A percentile compares a stretch with the other conserved stretches of the same genome.
phyloP scores from a whole-genome alignment of 257 asterid genomes.

The Solanum infundibuliforme region DNA sequence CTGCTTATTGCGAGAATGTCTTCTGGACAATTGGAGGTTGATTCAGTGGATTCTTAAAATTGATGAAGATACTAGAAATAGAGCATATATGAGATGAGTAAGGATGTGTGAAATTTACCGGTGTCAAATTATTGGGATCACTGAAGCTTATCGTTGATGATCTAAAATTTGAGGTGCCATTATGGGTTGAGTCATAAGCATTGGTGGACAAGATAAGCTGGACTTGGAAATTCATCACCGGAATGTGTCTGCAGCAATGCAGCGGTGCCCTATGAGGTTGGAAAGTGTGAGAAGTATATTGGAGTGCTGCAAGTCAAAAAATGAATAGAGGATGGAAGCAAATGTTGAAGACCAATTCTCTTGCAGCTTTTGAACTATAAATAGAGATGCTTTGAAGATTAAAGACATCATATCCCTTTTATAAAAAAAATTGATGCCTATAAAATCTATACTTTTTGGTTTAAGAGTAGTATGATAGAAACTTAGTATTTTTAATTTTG shows the following conservation, averaged over 20 bases:
- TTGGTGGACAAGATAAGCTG: not conserved
- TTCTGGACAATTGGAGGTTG: not conserved
- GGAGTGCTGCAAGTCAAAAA: not conserved
- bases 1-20: not conserved
- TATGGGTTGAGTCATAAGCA: not conserved
- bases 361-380: not conserved
- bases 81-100: not conserved
- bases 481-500: not conserved
- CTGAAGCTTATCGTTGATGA: not conserved
- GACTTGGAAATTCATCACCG: not conserved
- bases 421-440: not conserved
- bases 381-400: not conserved
- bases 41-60: not conserved
- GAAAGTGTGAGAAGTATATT: not conserved
- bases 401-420: not conserved
- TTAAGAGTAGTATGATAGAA: not conserved
- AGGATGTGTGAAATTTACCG: not conserved
- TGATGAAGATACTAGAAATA: not conserved
- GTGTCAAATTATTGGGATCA: not conserved
- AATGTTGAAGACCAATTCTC: not conserved
- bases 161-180: not conserved
- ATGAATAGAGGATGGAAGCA: not conserved
- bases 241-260: not conserved
- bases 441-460: not conserved
- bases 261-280: not conserved